Evolutionary conservation across 1,284 basidiomycete species (phyloP), one percentile per base, ranked within the genome.

Genomic region (Ustilago shanxiensis): DNA sequence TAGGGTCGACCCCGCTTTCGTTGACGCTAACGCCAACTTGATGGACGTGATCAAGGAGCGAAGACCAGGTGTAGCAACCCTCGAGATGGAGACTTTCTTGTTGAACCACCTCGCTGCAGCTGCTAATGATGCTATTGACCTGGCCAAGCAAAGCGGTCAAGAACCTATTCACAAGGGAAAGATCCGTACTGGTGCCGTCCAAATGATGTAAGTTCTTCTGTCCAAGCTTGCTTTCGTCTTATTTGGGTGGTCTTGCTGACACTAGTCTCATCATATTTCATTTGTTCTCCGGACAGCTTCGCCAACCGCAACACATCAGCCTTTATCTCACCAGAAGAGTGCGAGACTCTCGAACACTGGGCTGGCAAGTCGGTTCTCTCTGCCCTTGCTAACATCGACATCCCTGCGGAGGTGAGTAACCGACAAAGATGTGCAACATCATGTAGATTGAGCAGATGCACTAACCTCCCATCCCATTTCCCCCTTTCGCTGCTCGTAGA

Each of bases 131-230:
- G 76, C 70, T 18, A 51, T 75, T 20, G 70, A 80, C 14, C 54
- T 68, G 31, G 68, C 63, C 0, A 11, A 57, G 18, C 13, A 70
- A 28, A 53, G 11, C 31, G 72, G 63, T 13, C 49, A 69, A 31
- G 16, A 53, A 33, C 60, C 68, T 0, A 29, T 78, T 49, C 80
- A 80, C n/a, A 61, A 64, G 67, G 80, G 85, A 69, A 74, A 88
- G 59, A 93, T 94, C 81, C 89, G 90, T 71, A 92, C 91, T 2
- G 92, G 92, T 8, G 92, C 92, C 16, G 90, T 90, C 18, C 93
- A 94, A 72, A 93, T 94, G 90, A 90, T 94, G 79, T 70, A 20
- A 63, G 67, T 70, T 18, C 16, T 11, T 28, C 37, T 5, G 24
- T 5, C 14, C 47, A n/a, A 4, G n/a, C 37, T 16, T 26, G 51